phyloP scores from a whole-genome alignment of 2,329 filamentous ascomycete species.

The Monilinia aucupariae region DNA sequence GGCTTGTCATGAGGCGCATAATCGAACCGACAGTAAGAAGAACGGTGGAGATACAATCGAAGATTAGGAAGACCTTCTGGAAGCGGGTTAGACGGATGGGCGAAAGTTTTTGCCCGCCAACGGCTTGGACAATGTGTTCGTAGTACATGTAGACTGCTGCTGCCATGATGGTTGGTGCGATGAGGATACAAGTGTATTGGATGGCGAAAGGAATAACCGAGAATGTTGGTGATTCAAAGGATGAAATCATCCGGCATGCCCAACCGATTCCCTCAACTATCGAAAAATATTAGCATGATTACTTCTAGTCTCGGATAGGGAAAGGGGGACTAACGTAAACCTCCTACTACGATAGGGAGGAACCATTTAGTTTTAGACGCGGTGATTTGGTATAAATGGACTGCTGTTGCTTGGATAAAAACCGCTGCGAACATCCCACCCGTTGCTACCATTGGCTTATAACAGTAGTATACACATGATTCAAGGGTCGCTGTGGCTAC shows the following conservation, averaged over 20 bases:
- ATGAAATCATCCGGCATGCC: slow-evolving; percentile 1
- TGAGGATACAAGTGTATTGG: slow-evolving; percentile 10
- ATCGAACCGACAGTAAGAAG: slow-evolving; percentile 6
- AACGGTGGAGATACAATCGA: slow-evolving; percentile 4
- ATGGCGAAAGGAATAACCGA: slow-evolving; percentile 7
- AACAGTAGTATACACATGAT: slow-evolving; percentile 14
- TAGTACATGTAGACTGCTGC: slow-evolving; percentile 13
- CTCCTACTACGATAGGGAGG: slow-evolving; percentile 1
- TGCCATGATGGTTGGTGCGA: slow-evolving; percentile 9
- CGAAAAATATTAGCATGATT: background rate
- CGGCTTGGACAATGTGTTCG: slow-evolving; percentile 1
- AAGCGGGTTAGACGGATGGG: slow-evolving; percentile 6
- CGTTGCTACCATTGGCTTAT: background rate
- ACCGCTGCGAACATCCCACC: background rate
- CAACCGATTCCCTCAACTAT: slow-evolving; percentile 14
- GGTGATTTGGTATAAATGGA: slow-evolving; percentile 1
- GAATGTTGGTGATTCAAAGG: slow-evolving; percentile 6
- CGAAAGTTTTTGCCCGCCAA: background rate
- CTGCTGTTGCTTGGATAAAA: background rate
- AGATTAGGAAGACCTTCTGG: slow-evolving; percentile 9
- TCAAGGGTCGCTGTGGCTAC: slow-evolving; percentile 8
- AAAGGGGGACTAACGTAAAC: slow-evolving; percentile 1
- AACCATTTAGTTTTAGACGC: slow-evolving; percentile 3
- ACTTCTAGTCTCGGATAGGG: background rate
- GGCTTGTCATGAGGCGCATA: background rate